Evolutionary conservation across 257 asterid species (phyloP), one percentile per base, ranked within the genome.

Genomic region (Gardenia jasminoides): DNA sequence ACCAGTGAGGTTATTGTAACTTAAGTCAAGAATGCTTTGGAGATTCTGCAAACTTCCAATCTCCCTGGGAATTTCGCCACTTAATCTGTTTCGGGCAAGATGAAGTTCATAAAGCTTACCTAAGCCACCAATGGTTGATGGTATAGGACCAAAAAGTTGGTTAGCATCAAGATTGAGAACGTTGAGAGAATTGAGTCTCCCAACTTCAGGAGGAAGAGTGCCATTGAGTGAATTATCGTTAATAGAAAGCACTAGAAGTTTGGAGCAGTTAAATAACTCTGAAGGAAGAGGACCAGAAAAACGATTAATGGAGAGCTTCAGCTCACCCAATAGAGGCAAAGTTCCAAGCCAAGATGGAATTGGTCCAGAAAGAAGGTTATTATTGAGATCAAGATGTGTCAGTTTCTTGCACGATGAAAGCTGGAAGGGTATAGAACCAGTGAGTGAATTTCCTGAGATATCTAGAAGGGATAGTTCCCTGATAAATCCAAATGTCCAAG

Each of bases 271-370:
- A 85, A 93, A 93, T 50, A 93, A 9, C 30, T 91, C 90, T 72
- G 0, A 85, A 73, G 95, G 97, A 75, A 94, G 87, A 19, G 89
- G 30, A 8, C 93, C 97, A 0, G 91, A 89, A 46, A 94, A 80
- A 43, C 76, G 89, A 82, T 94, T 94, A 30, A 67, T 82, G 24
- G 94, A 88, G 67, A 93, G 96, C 82, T 94, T 93, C 31, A 94
- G 88, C 85, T 93, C 99, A 24, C 98, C 99, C 67, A 94, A 69
- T 17, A 85, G 86, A 24, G 97, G 95, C 72, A 93, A 88, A 67
- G 88, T 84, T 28, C 97, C 98, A 7, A 94, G 88, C 98, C 99
- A 94, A 72, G 79, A 78, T 3, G 99, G 98, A 75, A 94, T 80
- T 9, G 85, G 81, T 17, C 98, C 98, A 4, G 93, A 89, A 59